A percentile compares a stretch with the other conserved stretches of the same genome.
Evolutionary conservation across 2,329 filamentous ascomycete genomes (phyloP).

Genomic region (Claviceps purpurea): DNA sequence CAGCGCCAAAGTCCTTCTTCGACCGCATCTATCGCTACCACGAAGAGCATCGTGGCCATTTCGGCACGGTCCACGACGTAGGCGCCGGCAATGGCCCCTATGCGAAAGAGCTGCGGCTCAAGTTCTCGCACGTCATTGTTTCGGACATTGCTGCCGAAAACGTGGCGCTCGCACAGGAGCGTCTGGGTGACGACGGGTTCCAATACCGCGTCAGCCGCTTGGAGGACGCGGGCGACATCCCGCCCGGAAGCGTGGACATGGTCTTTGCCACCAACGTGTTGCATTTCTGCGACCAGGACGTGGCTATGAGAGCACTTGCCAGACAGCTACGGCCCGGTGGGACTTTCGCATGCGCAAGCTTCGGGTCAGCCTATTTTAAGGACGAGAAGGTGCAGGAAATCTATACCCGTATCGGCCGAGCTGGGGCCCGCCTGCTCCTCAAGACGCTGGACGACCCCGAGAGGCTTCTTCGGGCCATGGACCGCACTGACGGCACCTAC

Average conservation of each 20-base stretch:
- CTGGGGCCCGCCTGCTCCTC: neutral
- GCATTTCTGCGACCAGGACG: constrained; percentile 8
- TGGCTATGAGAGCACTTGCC: constrained; percentile 8
- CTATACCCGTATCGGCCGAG: neutral
- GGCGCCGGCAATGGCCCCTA: constrained; percentile 13
- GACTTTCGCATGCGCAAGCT: constrained; percentile 7
- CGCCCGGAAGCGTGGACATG: constrained; percentile 7
- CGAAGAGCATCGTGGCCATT: constrained; percentile 4
- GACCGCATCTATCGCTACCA: constrained; percentile 14
- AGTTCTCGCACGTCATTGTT: constrained; percentile 12
- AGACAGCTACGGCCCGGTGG: constrained; percentile 8
- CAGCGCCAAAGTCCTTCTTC: constrained; percentile 11
- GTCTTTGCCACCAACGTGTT: constrained; percentile 9
- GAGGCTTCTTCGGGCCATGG: neutral
- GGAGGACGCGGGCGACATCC: constrained; percentile 9
- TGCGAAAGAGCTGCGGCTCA: constrained; percentile 6
- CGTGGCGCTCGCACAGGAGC: constrained; percentile 8
- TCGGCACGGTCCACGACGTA: constrained; percentile 11
- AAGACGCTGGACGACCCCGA: neutral
- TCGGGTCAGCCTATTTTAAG: neutral
- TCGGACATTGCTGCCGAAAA: constrained; percentile 12
- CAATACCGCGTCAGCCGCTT: constrained; percentile 9
- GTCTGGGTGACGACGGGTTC: constrained; percentile 7
- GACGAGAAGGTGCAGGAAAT: constrained; percentile 2
- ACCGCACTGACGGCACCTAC: neutral